Base-by-base conservation (phyloP, 2,329 filamentous ascomycete genomes). In the Penicillium sp. region DNA sequence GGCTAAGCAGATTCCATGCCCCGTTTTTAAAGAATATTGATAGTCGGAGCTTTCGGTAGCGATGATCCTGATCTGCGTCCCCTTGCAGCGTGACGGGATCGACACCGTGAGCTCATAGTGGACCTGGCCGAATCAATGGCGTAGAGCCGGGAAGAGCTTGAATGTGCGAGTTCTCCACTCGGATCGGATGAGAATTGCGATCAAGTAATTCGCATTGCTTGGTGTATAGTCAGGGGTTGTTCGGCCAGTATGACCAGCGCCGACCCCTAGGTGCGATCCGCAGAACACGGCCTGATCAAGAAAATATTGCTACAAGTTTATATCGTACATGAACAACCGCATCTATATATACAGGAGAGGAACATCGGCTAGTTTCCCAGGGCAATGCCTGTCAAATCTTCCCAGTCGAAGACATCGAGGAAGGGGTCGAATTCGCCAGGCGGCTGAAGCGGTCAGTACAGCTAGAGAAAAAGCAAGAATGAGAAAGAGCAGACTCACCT, bases 331-430 rank as follows among this genome's bases (percentile, higher is more conserved):
- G 13, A 24, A 42, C 29, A 5, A 32, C 13, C 26, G 26, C 12
- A 32, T 6, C 10, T 29, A 42, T 27, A 29, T 29, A n/a, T 29
- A 29, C 8, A 18, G 7, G 8, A 13, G 26, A 27, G n/a, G 1
- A 58, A 36, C 26, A 52, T 15, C 5, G 13, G 13, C 46, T 36
- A 65, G 26, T 55, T 55, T 50, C 56, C 59, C 17, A 69, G 58
- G 1, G 61, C 60, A 47, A 69, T 61, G 1, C 62, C 66, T 12
- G 66, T 63, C 32, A 70, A 40, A 48, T 71, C 64, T 9, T 66
- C 68, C 66, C 66, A 71, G 43, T 71, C 63, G 46, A 70, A 70
- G 1, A 67, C 67, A 30, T 69, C 68, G 30, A 69, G 54, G 40
- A 69, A 70, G 20, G 68, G 67, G 34, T 71, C 68, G 8, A 70